Base-by-base conservation (phyloP, 2,329 filamentous ascomycete species). In the Trichoderma afroharzianum region DNA sequence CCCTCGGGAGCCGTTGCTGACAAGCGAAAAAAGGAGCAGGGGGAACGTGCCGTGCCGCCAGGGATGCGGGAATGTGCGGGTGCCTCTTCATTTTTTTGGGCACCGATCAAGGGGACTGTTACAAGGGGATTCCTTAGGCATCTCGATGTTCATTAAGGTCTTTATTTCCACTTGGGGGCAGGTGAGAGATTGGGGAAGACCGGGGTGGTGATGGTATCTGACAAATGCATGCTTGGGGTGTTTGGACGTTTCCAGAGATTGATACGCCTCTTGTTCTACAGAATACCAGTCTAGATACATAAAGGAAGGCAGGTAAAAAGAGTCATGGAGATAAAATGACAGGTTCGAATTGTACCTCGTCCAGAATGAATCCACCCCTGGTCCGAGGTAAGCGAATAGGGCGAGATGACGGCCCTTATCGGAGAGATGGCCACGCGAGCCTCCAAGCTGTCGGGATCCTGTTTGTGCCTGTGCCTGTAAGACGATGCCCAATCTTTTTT, bases 1-100 rank as follows among this genome's bases (percentile, higher is more conserved):
- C 11, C 53, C 24, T 47, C 24, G 53, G 57, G 55, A 50, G n/a
- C 30, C 6, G 3, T 11, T 61, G 66, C 57, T 68, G 66, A 68
- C 66, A 33, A 68, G 55, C 36, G 24, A 62, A 26, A 33, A 24
- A 39, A 28, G 33, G 21, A n/a, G 66, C 53, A 61, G 39, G 55
- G n/a, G 21, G 61, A 53, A 21, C 66, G 66, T 69, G 66, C 66
- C 66, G 66, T 69, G 39, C 66, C 66, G 66, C 43, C 57, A 36
- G 33, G 66, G 66, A 33, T 62, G 39, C 30, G 66, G 50, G 36
- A 50, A 26, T 68, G 36, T 7, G 8, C 14, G n/a, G 63, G 4
- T 62, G 59, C 21, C 14, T 28, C 6, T 15, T 57, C n/a, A 3
- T 33, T 24, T 26, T 32, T 47, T 32, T 18, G 18, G 57, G 5